These are phyloP conservation scores for Puccinia novopanici DNA, from an alignment of 1,284 basidiomycete genomes.

Conservation along the genomic window DNA sequence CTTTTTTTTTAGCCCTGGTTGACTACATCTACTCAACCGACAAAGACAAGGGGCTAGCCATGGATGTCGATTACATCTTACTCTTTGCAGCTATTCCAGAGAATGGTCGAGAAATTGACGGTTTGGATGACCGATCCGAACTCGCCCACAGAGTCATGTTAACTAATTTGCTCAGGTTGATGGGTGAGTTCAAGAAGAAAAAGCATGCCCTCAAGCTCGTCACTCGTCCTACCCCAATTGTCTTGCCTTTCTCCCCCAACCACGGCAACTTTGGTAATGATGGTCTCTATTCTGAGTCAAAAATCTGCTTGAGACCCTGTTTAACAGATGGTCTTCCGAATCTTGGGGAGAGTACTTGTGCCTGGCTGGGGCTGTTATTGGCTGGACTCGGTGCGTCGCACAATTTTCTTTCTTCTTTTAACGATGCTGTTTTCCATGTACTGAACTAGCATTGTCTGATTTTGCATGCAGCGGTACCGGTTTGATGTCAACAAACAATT, in stretches of 20 bases:
- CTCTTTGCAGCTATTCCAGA: too few relatives aligned
- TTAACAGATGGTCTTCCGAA: slow-evolving; percentile 97
- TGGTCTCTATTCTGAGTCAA: slow-evolving; percentile 95
- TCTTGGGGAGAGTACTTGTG: slow-evolving; percentile 99
- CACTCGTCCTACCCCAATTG: slow-evolving; percentile 95
- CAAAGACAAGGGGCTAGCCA: slow-evolving; percentile 66
- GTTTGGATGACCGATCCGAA: too few relatives aligned
- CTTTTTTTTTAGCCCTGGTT: slow-evolving; percentile 68
- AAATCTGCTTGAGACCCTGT: slow-evolving; percentile 95
- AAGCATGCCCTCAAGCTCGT: slow-evolving; percentile 94
- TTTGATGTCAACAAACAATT: slow-evolving; percentile 92
- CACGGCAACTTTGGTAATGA: slow-evolving; percentile 97
- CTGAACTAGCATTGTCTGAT: slow-evolving; percentile 56
- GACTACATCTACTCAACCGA: slow-evolving; percentile 93
- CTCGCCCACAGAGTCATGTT: slow-evolving; percentile 94
- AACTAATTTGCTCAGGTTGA: slow-evolving; percentile 84
- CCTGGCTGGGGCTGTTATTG: too few relatives aligned
- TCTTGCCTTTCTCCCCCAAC: slow-evolving; percentile 94
- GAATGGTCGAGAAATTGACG: too few relatives aligned
- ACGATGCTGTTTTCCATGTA: too few relatives aligned
- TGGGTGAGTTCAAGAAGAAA: slow-evolving; percentile 95
- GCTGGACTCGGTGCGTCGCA: too few relatives aligned
- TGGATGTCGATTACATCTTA: slow-evolving; percentile 96
- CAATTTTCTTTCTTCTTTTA: too few relatives aligned
- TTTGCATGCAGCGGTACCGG: slow-evolving; percentile 93